Conservation (phyloP, 2,329 filamentous ascomycete species). For the Aspergillus flavus region DNA sequence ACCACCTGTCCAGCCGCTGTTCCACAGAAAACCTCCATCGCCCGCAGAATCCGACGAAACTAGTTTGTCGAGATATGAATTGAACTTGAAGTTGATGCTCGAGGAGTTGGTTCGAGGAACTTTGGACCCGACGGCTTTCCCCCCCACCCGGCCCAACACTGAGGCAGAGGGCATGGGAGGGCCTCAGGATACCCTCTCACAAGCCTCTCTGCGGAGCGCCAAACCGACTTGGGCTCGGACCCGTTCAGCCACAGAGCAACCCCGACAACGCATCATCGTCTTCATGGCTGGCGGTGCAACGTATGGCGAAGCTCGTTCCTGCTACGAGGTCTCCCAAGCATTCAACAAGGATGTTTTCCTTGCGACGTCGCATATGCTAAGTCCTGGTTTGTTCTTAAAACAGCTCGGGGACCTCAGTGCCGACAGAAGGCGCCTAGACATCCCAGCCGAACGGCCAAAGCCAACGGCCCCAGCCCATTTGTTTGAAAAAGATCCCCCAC, state of each 20-base stretch:
- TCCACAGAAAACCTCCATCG: slow-evolving; percentile 64
- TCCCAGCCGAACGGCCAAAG: slow-evolving; percentile 78
- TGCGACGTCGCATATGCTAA: slow-evolving; percentile 89
- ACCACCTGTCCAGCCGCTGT: slow-evolving; percentile 67
- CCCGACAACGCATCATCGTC: slow-evolving; percentile 85
- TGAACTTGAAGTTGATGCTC: slow-evolving; percentile 78
- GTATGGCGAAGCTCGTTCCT: slow-evolving; percentile 83
- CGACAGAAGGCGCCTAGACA: slow-evolving; percentile 73
- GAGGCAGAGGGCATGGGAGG: slow-evolving; percentile 44
- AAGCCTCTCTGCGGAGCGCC: slow-evolving; percentile 82
- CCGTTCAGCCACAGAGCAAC: slow-evolving; percentile 73
- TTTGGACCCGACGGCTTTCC: slow-evolving; percentile 68
- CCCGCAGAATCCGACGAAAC: slow-evolving; percentile 71
- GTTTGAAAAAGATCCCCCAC: slow-evolving; percentile 69
- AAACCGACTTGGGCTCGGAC: slow-evolving; percentile 95
- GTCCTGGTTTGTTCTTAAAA: slow-evolving; percentile 76
- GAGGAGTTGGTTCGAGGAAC: slow-evolving; percentile 70
- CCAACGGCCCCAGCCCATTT: slow-evolving; percentile 83
- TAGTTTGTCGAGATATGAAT: slow-evolving; percentile 83
- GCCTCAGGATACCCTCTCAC: slow-evolving; percentile 54
- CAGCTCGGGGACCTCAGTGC: slow-evolving; percentile 79
- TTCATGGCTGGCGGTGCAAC: slow-evolving; percentile 96
- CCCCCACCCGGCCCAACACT: slow-evolving; percentile 71
- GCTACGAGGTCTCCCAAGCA: slow-evolving; percentile 79
- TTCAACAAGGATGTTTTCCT: slow-evolving; percentile 83